These are phyloP conservation scores for Globisporangium nodosum DNA, from an alignment of 352 stramenopile species.

Conservation along the genomic window DNA sequence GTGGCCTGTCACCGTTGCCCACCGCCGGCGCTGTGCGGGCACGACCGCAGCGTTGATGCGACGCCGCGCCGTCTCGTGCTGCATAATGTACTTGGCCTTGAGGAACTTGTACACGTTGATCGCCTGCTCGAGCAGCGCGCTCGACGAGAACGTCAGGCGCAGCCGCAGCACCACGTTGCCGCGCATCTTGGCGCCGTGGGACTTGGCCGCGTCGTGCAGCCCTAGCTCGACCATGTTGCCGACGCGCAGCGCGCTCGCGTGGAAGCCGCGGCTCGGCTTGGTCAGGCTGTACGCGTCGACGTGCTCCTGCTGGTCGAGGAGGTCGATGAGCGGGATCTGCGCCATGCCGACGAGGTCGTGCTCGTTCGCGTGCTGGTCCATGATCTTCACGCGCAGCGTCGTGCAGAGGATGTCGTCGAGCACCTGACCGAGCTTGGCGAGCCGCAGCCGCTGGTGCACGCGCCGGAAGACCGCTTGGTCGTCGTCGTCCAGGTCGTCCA, in stretches of 20 bases:
- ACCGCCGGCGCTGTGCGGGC: conserved; percentile 49
- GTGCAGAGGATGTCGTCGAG: conserved; percentile 61
- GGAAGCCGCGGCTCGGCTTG: conserved; percentile 17
- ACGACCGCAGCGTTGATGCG: conserved; percentile 62
- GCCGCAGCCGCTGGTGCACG: conserved; percentile 46
- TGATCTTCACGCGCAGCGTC: conserved; percentile 46
- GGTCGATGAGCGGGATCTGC: conserved; percentile 57
- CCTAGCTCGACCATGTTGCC: conserved; percentile 5
- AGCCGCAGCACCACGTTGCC: conserved; percentile 44
- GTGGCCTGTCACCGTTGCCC: conserved; percentile 51
- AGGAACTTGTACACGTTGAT: conserved; percentile 56
- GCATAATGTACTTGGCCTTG: conserved; percentile 54
- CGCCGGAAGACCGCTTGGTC: conserved; percentile 42
- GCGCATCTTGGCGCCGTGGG: conserved; percentile 6
- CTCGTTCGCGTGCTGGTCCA: conserved; percentile 42
- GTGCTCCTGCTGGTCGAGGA: conserved; percentile 58
- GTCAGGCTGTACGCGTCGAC: conserved; percentile 52
- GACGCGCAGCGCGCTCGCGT: conserved; percentile 4
- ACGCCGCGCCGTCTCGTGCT: conserved; percentile 45
- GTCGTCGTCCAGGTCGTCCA: conserved; percentile 56
- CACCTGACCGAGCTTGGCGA: conserved; percentile 51
- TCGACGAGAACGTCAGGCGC: conserved; percentile 49
- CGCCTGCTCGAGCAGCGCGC: conserved; percentile 56
- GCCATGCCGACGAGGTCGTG: conserved; percentile 51
- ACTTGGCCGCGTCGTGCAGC: not conserved